A percentile compares a stretch with the other conserved stretches of the same genome.
Evolutionary conservation across 768 basidiomycete species (phyloP).

Genomic region (Kockovaella imperatae): DNA sequence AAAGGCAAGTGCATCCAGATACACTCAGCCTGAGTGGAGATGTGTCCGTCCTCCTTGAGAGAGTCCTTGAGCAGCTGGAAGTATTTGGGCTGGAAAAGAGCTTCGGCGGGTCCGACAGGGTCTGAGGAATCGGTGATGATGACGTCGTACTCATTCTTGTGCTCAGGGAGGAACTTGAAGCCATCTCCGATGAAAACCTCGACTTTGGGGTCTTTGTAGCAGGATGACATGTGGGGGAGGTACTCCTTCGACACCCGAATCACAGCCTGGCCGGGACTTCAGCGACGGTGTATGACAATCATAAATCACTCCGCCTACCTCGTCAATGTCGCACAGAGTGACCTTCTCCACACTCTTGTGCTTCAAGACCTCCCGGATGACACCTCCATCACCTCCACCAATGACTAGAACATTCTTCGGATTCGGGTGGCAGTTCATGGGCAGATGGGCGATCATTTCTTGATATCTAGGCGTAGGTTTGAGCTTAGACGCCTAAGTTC

Average conservation of each 20-base stretch:
- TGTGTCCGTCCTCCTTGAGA: conserved; percentile 77
- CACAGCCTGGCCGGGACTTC: conserved; percentile 60
- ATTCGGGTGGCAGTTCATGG: conserved; percentile 92
- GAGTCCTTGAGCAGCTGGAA: conserved; percentile 90
- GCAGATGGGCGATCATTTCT: conserved; percentile 97
- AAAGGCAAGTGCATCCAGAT: conserved; percentile 88
- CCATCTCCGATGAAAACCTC: conserved; percentile 81
- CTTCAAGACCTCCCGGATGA: conserved; percentile 93
- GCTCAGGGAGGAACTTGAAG: conserved; percentile 88
- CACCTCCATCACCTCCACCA: conserved; percentile 96
- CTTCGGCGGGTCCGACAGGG: conserved; percentile 88
- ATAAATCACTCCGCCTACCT: conserved; percentile 51
- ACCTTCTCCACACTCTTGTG: conserved; percentile 83
- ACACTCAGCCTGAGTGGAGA: conserved; percentile 93
- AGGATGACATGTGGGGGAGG: conserved; percentile 86
- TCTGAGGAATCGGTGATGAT: conserved; percentile 99
- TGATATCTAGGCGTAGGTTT: conserved; percentile 62
- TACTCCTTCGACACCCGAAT: conserved; percentile 86
- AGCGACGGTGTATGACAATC: not conserved
- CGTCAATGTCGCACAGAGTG: conserved; percentile 95
- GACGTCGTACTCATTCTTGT: conserved; percentile 81
- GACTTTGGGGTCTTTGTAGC: conserved; percentile 72
- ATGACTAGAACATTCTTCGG: conserved; percentile 94
- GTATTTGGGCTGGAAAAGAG: conserved; percentile 94
- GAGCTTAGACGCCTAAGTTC: not conserved